phyloP scores from a whole-genome alignment of 108 stramenopile species.

The Cyclotella sp. region DNA sequence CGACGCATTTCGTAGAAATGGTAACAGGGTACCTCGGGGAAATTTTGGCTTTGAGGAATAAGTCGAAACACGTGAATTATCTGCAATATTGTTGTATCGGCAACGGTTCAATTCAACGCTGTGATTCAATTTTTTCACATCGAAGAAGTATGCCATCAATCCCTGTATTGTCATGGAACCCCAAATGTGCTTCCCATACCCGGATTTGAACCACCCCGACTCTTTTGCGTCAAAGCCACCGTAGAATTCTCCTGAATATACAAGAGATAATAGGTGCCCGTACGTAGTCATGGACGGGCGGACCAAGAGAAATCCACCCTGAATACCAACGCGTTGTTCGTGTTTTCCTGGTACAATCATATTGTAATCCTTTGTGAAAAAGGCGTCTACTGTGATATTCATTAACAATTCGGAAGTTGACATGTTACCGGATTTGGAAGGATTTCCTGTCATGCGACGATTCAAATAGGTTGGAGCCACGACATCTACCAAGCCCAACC shows the following conservation, averaged over 20 bases:
- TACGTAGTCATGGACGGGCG: conserved; percentile 65
- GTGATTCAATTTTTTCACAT: conserved; percentile 27
- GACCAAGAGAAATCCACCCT: conserved; percentile 89
- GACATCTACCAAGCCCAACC: neutral
- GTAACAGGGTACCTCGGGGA: too few relatives aligned
- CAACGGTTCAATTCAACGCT: conserved; percentile 77
- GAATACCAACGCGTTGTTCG: conserved; percentile 60
- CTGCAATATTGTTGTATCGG: conserved; percentile 84
- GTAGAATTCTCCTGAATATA: conserved; percentile 65
- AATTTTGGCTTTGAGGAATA: too few relatives aligned
- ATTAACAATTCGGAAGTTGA: conserved; percentile 7
- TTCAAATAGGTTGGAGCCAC: conserved; percentile 35
- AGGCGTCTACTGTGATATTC: conserved; percentile 52
- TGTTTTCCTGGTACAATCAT: conserved; percentile 45
- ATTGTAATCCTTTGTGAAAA: conserved; percentile 72
- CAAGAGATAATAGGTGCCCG: conserved; percentile 54
- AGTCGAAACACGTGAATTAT: conserved; percentile 44
- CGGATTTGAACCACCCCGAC: conserved; percentile 57
- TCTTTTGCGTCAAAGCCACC: conserved; percentile 15
- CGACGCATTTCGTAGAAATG: too few relatives aligned
- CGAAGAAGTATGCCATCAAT: conserved; percentile 78
- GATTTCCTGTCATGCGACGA: conserved; percentile 5
- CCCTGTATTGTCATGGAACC: conserved; percentile 59
- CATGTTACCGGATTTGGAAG: conserved; percentile 10
- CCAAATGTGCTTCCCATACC: conserved; percentile 74